Percentiles rank a stretch among this genome's conserved stretches.
Evolutionary conservation across 495 filamentous ascomycete species (phyloP).

Genomic region (Parachaetomium inaequale): DNA sequence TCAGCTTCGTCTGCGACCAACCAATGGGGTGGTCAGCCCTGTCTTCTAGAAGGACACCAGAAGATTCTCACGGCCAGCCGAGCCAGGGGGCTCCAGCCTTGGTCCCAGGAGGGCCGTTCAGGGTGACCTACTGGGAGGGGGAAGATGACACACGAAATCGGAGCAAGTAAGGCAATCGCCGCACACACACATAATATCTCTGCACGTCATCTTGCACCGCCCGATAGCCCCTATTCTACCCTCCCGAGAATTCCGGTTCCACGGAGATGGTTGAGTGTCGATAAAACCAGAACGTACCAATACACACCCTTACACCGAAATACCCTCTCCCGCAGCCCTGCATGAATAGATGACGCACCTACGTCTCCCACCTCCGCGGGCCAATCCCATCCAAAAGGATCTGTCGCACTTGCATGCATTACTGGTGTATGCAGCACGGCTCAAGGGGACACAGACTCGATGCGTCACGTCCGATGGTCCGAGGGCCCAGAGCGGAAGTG

Average conservation of each 20-base stretch:
- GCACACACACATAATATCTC: too few species aligned
- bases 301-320: background rate
- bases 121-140: too few species aligned
- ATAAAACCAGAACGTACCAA: background rate
- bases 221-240: too few species aligned
- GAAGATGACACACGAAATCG: too few species aligned
- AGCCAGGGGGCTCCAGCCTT: too few species aligned
- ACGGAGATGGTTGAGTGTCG: too few species aligned
- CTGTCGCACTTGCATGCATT: too few species aligned
- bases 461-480: background rate
- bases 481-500: background rate
- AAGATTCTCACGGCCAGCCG: background rate
- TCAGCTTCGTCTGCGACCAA: background rate
- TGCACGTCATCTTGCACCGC: too few species aligned
- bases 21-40: background rate
- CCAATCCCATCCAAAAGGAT: background rate
- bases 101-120: too few species aligned
- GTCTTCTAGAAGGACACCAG: conserved; percentile 6
- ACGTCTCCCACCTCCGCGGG: background rate
- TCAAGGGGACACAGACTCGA: background rate
- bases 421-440: background rate
- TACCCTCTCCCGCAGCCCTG: background rate
- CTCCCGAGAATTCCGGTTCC: too few species aligned
- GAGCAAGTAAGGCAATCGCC: too few species aligned
- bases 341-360: background rate